Base-by-base conservation (phyloP, 2,329 filamentous ascomycete genomes). In the Microsporum canis region DNA sequence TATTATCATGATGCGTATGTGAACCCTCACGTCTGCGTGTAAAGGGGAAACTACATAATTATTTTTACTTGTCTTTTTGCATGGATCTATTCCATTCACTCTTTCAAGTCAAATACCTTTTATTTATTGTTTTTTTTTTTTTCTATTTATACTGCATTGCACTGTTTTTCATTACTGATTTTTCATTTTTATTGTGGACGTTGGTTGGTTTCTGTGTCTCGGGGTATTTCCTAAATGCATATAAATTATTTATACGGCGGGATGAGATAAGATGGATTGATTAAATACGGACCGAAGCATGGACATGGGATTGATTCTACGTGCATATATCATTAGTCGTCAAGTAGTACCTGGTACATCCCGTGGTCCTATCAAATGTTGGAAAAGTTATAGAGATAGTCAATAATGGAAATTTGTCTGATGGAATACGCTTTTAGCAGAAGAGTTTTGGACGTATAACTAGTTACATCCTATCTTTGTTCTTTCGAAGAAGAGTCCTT, bases 191-290 rank as follows among this genome's bases (percentile, higher is more conserved):
- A 31, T 14, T 34, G 12, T 43, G 49, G 49, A 53, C 23, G 8
- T 33, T 34, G 49, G 49, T 27, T 33, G 49, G 31, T 33, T 6
- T 34, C 45, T 33, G 12, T 53, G 49, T 53, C n/a, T 53, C 49
- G 49, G 49, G 49, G 33, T 34, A 23, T 27, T 34, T 33, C 5
- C 33, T 53, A 27, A 33, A 53, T 53, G 49, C 27, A 33, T 34
- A 53, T 27, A 53, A n/a, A 3, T 14, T 43, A 3, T 27, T 23
- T 47, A 34, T 6, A 53, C n/a, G 49, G 49, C 12, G 49, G 31
- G 17, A 53, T 34, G 49, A 53, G 49, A 53, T 53, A 53, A 53
- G 49, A 53, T 34, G 49, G 49, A 33, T 53, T 53, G 49, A 53
- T 12, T 53, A 34, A 53, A 53, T 34, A 27, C 29, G 49, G 49